Percentiles rank a stretch among this genome's conserved stretches.
Evolutionary conservation across 805 yeast species (phyloP).

Genomic region (Suhomyces tanzawaensis): DNA sequence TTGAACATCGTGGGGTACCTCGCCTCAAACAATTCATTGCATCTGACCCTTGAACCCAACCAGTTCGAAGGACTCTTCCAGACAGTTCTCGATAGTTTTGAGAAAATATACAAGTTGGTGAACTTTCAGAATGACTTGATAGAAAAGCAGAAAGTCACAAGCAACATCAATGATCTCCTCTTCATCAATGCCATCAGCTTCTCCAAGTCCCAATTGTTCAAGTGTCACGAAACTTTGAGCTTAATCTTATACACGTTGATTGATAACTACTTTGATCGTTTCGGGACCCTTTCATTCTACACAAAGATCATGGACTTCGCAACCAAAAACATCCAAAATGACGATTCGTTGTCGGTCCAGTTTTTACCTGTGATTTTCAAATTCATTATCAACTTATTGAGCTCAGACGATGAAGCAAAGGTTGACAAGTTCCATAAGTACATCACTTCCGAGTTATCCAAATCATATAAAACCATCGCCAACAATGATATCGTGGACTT

Average conservation of each 20-base stretch:
- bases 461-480: slow-evolving; percentile 21
- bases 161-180: slow-evolving; percentile 47
- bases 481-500: slow-evolving; percentile 29
- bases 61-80: slow-evolving; percentile 27
- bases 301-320: slow-evolving; percentile 44
- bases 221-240: slow-evolving; percentile 70
- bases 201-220: slow-evolving; percentile 60
- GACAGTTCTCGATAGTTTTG: slow-evolving; percentile 53
- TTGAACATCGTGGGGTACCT: slow-evolving; percentile 54
- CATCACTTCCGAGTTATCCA: slow-evolving; percentile 33
- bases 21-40: slow-evolving; percentile 19
- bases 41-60: slow-evolving; percentile 18
- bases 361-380: slow-evolving; percentile 58
- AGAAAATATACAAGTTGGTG: slow-evolving; percentile 55
- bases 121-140: slow-evolving; percentile 49
- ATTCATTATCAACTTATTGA: slow-evolving; percentile 42
- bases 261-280: slow-evolving; percentile 31
- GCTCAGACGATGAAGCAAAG: slow-evolving; percentile 36
- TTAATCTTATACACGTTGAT: slow-evolving; percentile 58
- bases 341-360: slow-evolving; percentile 65
- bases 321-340: slow-evolving; percentile 44
- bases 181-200: slow-evolving; percentile 44
- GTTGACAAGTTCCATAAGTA: slow-evolving; percentile 36
- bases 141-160: slow-evolving; percentile 46
- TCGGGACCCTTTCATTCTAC: slow-evolving; percentile 33